These are phyloP conservation scores for Poa pratensis DNA, from an alignment of 176 grass and related monocot species.

Conservation along the genomic window DNA sequence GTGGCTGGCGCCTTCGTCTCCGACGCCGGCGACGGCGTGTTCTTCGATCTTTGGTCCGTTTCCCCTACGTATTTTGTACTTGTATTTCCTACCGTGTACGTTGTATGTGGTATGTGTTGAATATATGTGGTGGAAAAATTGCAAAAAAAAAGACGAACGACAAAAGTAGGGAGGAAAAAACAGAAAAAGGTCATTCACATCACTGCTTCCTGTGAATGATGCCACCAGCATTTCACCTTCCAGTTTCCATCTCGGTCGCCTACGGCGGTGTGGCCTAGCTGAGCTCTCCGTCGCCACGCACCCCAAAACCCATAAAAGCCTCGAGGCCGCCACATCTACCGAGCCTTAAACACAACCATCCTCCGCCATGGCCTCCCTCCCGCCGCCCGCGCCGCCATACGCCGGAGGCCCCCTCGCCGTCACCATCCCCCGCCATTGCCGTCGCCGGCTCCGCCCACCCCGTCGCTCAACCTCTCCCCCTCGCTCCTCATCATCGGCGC, in stretches of 20 bases:
- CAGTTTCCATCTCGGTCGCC: neutral
- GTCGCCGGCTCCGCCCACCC: constrained; percentile 12
- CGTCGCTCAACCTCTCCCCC: constrained; percentile 63
- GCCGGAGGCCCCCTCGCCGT: constrained; percentile 54
- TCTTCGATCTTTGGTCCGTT: too few species aligned
- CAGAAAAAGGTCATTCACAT: neutral
- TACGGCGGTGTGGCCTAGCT: constrained; percentile 3
- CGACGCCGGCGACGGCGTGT: too few species aligned
- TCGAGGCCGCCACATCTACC: constrained; percentile 19
- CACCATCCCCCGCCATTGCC: constrained; percentile 43
- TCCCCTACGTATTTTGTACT: too few species aligned
- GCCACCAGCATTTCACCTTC: constrained; percentile 2
- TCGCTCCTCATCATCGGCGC: constrained; percentile 76
- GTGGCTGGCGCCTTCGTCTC: too few species aligned
- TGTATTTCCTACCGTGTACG: too few species aligned
- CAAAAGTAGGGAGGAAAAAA: neutral
- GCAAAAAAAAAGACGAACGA: too few species aligned
- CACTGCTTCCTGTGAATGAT: neutral
- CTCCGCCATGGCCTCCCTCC: constrained; percentile 44
- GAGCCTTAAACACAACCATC: constrained; percentile 34
- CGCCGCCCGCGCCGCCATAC: constrained; percentile 45
- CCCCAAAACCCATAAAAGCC: constrained; percentile 66
- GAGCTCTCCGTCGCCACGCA: constrained; percentile 25
- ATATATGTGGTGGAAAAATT: too few species aligned
- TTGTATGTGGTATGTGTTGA: too few species aligned